phyloP scores from a whole-genome alignment of 2,329 filamentous ascomycete species.

The Penicillium aurantiogriseum region DNA sequence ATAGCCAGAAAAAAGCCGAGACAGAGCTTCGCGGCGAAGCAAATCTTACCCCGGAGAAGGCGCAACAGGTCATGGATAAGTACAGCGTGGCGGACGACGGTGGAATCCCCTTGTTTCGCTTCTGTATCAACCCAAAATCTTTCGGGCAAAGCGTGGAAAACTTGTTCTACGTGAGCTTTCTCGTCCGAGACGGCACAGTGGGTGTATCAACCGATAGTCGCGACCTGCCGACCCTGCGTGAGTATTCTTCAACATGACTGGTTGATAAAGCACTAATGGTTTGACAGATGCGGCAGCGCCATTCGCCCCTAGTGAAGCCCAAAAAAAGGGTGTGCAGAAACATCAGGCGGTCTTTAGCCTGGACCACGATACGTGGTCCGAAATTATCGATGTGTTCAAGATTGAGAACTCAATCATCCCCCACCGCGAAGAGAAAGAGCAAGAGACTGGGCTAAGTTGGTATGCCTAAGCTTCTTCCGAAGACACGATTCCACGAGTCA shows the following conservation, averaged over 20 bases:
- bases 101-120: slow-evolving; percentile 77
- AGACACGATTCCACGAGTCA: background rate
- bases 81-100: slow-evolving; percentile 65
- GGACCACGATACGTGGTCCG: slow-evolving; percentile 79
- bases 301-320: slow-evolving; percentile 48
- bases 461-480: slow-evolving; percentile 51
- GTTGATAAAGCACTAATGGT: slow-evolving; percentile 13
- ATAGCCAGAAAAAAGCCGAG: slow-evolving; percentile 50
- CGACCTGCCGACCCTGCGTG: slow-evolving; percentile 76
- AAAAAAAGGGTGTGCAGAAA: slow-evolving; percentile 58
- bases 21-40: slow-evolving; percentile 38
- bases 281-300: slow-evolving; percentile 46
- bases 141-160: slow-evolving; percentile 97
- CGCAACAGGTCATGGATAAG: slow-evolving; percentile 58
- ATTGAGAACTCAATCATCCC: slow-evolving; percentile 80
- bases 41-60: slow-evolving; percentile 40
- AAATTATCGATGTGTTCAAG: slow-evolving; percentile 71
- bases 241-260: slow-evolving; percentile 38
- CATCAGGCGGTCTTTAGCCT: slow-evolving; percentile 87
- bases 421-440: slow-evolving; percentile 66
- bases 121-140: slow-evolving; percentile 83
- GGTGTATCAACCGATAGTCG: slow-evolving; percentile 71
- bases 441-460: slow-evolving; percentile 59
- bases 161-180: slow-evolving; percentile 91
- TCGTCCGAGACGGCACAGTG: slow-evolving; percentile 81